phyloP scores from a whole-genome alignment of 78 protist genomes.

The Monosiga brevicollis region DNA sequence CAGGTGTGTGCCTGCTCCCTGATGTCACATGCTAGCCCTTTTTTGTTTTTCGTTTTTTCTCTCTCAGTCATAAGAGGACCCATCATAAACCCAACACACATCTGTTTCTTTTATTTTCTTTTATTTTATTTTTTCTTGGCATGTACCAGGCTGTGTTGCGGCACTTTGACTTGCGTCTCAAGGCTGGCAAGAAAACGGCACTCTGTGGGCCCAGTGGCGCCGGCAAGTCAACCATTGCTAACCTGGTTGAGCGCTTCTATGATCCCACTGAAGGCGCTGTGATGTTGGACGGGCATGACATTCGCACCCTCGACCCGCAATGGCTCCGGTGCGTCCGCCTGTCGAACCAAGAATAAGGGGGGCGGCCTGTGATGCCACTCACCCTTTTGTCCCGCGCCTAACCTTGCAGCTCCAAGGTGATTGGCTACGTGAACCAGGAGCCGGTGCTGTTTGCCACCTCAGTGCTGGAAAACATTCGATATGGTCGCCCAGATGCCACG shows the following conservation, averaged over 20 bases:
- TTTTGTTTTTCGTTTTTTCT: no score
- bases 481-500: slow-evolving; percentile 31
- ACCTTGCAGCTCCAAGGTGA: no score
- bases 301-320: slow-evolving; percentile 21
- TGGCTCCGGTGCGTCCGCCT: slow-evolving; percentile 51
- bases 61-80: no score
- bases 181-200: slow-evolving; percentile 60
- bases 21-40: no score
- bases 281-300: slow-evolving; percentile 54
- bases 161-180: neutral
- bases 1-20: no score
- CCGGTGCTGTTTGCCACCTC: neutral
- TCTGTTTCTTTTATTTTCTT: no score
- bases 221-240: slow-evolving; percentile 68
- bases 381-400: no score
- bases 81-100: no score
- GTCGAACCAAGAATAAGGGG: no score
- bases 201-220: slow-evolving; percentile 82
- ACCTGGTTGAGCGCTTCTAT: slow-evolving; percentile 63
- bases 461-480: slow-evolving; percentile 12
- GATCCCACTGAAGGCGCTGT: slow-evolving; percentile 21
- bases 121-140: no score
- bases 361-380: no score
- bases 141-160: slow-evolving; percentile 31
- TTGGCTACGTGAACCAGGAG: neutral